Evolutionary conservation across 805 yeast species (phyloP).

Genomic region (Saturnispora quitensis): DNA sequence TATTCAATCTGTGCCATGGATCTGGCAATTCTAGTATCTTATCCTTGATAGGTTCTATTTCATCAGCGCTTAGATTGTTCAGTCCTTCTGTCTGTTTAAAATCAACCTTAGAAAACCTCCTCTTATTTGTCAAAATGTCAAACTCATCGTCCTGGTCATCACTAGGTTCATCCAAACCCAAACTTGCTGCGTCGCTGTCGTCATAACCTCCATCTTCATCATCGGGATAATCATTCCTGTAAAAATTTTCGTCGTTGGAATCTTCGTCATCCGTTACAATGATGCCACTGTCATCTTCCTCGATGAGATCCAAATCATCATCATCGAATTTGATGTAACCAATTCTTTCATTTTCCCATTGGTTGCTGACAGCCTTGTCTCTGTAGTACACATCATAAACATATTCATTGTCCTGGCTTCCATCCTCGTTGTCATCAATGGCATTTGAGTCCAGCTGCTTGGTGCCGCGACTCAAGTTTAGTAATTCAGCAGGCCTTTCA

Average conservation of each 20-base stretch:
- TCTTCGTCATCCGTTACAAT: constrained; percentile 60
- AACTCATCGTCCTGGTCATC: constrained; percentile 32
- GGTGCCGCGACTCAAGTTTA: neutral
- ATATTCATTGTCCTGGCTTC: constrained; percentile 40
- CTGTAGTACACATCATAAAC: constrained; percentile 86
- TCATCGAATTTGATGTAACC: constrained; percentile 51
- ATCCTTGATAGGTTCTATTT: constrained; percentile 29
- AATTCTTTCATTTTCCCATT: constrained; percentile 29
- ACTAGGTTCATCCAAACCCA: constrained; percentile 24
- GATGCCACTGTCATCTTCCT: constrained; percentile 27
- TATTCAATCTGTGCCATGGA: constrained; percentile 6
- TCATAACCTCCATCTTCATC: constrained; percentile 65
- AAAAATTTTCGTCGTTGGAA: constrained; percentile 85
- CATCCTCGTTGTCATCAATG: constrained; percentile 2
- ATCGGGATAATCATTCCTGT: constrained; percentile 89
- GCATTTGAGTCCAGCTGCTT: constrained; percentile 20
- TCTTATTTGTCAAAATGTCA: constrained; percentile 27
- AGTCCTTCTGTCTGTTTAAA: constrained; percentile 24
- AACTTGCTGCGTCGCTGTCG: constrained; percentile 22
- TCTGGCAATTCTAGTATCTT: constrained; percentile 13
- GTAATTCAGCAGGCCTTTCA: constrained; percentile 11
- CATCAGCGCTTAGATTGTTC: constrained; percentile 15
- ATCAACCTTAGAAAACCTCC: constrained; percentile 24
- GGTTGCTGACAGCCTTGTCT: constrained; percentile 42
- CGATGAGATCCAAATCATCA: constrained; percentile 32